Evolutionary conservation across 257 asterid species (phyloP), one percentile per base, ranked within the genome.

Genomic region (Lycium ferocissimum): DNA sequence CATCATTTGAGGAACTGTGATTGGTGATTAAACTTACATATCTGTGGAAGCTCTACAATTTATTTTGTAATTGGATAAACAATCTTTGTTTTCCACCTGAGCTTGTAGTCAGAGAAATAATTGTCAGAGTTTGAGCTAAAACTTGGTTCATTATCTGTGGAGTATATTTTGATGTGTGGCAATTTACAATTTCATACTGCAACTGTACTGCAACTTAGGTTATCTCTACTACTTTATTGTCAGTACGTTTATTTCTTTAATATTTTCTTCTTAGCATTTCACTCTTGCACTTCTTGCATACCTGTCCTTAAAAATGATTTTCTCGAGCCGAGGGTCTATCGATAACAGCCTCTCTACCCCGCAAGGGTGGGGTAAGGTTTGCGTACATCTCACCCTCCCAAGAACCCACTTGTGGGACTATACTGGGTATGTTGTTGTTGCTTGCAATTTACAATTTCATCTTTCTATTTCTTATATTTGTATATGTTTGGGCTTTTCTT

Each of bases 161-260:
- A 26, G 82, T 53, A 76, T n/a, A 73, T 20, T 22, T 75, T 22
- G 1, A 51, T 75, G 81, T 13, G 81, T 22, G 62, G 62, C 62
- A 75, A 75, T 47, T 47, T 22, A 51, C 61, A 11, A 22, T 75
- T 75, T 49, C 80, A 75, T 20, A 26, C 33, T 26, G 33, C 33
- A 26, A 26, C 33, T 26, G 33, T 26, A 26, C 33, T 26, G n/a
- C n/a, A n/a, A n/a, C n/a, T n/a, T n/a, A 26, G 33, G 33, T 26
- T 26, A 26, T 26, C 33, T 26, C 33, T 26, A 26, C 33, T 26
- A 26, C 33, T 26, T 26, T 26, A 26, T 26, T 26, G 33, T 26
- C 33, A 26, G 33, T 26, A 26, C 33, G 33, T 26, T 26, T 26
- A 26, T 26, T 26, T 26, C 33, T 26, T 26, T 26, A 26, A 26